A percentile compares a stretch with the other conserved stretches of the same genome.
Evolutionary conservation across 192 early-diverging fungal species (phyloP).

Genomic region (Backusella luteola): DNA sequence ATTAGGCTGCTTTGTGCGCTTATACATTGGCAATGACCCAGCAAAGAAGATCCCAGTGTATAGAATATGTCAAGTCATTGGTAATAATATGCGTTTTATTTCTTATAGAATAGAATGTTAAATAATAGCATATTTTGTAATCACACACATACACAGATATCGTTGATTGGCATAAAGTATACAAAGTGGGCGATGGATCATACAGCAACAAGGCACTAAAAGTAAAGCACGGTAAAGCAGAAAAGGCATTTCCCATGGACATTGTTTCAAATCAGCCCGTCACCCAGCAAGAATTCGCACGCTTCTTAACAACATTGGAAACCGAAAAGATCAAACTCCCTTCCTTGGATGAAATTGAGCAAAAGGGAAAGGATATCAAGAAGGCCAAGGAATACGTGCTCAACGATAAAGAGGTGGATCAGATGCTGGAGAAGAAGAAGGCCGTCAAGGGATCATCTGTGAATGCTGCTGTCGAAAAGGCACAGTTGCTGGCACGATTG

Average conservation of each 20-base stretch:
- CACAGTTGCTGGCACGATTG: conserved; percentile 46
- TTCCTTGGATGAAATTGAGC: conserved; percentile 48
- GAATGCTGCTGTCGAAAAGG: conserved; percentile 45
- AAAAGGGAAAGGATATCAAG: conserved; percentile 56
- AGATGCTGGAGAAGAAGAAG: conserved; percentile 61
- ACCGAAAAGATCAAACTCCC: conserved; percentile 47
- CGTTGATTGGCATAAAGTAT: conserved; percentile 48
- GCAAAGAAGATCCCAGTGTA: conserved; percentile 57
- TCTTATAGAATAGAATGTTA: neutral
- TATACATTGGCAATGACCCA: conserved; percentile 58
- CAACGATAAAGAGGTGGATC: conserved; percentile 57
- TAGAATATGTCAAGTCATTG: conserved; percentile 53
- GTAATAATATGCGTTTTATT: neutral
- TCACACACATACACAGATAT: conserved; percentile 11
- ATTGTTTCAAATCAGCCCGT: conserved; percentile 72
- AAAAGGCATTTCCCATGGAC: conserved; percentile 72
- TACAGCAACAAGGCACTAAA: conserved; percentile 64
- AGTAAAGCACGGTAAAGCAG: conserved; percentile 67
- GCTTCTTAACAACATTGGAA: conserved; percentile 52
- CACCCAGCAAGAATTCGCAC: conserved; percentile 60
- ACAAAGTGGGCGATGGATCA: conserved; percentile 54
- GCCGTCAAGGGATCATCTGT: conserved; percentile 33
- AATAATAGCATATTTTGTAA: neutral
- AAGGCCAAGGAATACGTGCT: conserved; percentile 59
- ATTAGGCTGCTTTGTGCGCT: conserved; percentile 62